Conservation (phyloP, 441 rosid species). For the Euphorbia celastroides region DNA sequence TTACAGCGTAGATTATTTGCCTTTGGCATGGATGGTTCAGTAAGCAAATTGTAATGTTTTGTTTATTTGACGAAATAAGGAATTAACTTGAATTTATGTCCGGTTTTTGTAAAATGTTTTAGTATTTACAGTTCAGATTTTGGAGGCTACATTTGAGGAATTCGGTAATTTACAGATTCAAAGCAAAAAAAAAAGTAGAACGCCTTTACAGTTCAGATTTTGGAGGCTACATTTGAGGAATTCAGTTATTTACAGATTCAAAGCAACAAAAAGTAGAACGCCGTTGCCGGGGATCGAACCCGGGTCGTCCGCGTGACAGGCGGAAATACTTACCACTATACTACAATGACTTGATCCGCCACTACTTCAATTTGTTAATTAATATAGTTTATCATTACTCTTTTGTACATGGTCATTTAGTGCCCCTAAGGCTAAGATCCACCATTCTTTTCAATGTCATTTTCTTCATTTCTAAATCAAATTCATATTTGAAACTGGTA, state of each 20-base stretch:
- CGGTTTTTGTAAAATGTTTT: neutral
- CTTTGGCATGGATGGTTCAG: neutral
- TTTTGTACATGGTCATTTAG: too few relatives aligned
- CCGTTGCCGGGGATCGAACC: conserved; percentile 95
- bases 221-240: neutral
- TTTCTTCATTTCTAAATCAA: too few relatives aligned
- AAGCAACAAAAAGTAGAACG: conserved; percentile 13
- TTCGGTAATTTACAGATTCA: neutral
- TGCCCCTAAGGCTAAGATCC: too few relatives aligned
- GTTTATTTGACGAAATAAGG: neutral
- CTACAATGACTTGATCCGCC: conserved; percentile 49
- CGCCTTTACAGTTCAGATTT: neutral
- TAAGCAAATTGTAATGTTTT: too few relatives aligned
- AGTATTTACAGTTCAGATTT: neutral
- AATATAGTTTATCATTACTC: too few relatives aligned
- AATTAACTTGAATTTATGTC: neutral
- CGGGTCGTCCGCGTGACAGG: conserved; percentile 89
- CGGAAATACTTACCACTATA: conserved; percentile 91
- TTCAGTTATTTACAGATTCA: neutral
- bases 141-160: neutral
- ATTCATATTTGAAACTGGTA: too few relatives aligned
- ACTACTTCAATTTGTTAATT: neutral
- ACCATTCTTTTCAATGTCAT: too few relatives aligned
- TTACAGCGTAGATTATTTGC: neutral
- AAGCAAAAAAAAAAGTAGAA: too few relatives aligned